These are phyloP conservation scores for Orbilia blumenaviensis DNA, from an alignment of 2,329 filamentous ascomycete species.

Conservation along the genomic window DNA sequence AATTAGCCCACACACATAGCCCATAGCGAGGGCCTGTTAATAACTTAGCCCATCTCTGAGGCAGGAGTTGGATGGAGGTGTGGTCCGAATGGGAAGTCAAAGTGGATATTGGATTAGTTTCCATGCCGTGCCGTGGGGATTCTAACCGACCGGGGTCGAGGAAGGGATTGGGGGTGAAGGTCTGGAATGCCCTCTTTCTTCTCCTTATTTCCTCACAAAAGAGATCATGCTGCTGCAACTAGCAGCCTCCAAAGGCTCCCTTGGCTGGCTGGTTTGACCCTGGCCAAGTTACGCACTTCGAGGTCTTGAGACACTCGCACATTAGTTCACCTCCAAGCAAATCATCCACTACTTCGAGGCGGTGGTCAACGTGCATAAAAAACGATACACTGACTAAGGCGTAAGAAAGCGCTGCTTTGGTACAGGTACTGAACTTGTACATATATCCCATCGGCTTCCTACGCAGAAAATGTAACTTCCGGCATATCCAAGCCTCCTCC, in stretches of 20 bases:
- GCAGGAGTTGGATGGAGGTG: constrained; percentile 40
- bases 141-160: constrained; percentile 42
- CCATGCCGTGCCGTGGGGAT: constrained; percentile 54
- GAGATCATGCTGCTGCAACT: constrained; percentile 19
- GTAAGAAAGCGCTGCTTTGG: constrained; percentile 32
- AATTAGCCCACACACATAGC: constrained; percentile 39
- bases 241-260: constrained; percentile 8
- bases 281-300: constrained; percentile 47
- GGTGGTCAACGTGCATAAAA: constrained; percentile 46
- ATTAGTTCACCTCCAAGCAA: constrained; percentile 13
- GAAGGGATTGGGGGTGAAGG: constrained; percentile 16
- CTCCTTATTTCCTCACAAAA: constrained; percentile 51
- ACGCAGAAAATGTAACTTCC: constrained; percentile 16
- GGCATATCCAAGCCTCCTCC: constrained; percentile 41
- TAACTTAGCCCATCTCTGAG: constrained; percentile 39
- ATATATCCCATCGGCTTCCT: constrained; percentile 21
- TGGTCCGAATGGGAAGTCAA: constrained; percentile 47
- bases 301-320: constrained; percentile 41
- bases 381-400: constrained; percentile 6
- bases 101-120: constrained; percentile 51
- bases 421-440: constrained; percentile 19
- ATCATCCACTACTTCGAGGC: constrained; percentile 29
- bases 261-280: neutral
- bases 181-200: constrained; percentile 51
- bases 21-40: constrained; percentile 19